Base-by-base conservation (phyloP, 306 rosid genomes). In the Fragaria nilgerrensis region DNA sequence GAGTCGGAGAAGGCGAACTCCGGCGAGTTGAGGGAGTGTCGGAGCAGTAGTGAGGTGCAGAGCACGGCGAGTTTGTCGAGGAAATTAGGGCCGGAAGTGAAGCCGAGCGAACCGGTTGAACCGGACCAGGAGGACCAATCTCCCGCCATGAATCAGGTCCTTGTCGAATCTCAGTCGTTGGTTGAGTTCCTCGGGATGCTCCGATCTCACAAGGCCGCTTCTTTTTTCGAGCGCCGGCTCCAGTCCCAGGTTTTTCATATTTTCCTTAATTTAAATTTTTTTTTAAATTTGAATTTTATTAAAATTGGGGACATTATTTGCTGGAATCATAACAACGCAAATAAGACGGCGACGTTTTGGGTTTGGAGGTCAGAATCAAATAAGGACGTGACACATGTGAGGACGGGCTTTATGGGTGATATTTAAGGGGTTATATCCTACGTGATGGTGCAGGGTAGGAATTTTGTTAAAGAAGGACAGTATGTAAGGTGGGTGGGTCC, bases 31-130 rank as follows among this genome's bases (percentile, higher is more conserved):
- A 29, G 65, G 47, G 77, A 70, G 72, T 23, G 47, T 9, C 50
- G 37, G 25, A 77, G 84, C 63, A 62, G 17, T 43, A 81, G 84
- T 52, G 84, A 75, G 20, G 75, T 75, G 65, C 79, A 75, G 64
- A 68, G 84, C 78, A 71, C 81, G 70, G 76, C 78, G 74, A 75
- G 80, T 49, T 50, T 79, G 83, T 14, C 83, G 74, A 79, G 75
- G 44, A 81, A 81, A 64, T 45, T 43, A 2, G 62, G 17, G n/a
- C 12, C 55, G 15, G 78, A 55, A 20, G 36, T 47, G 25, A 48
- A 67, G 45, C 61, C 82, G 78, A 59, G 45, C 41, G 77, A 43
- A 41, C 72, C 76, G 56, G 67, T 47, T 2, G 27, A 44, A 23
- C 78, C 56, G 55, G 72, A 72, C 37, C 72, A 65, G 20, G 78